phyloP scores from a whole-genome alignment of 2,329 filamentous ascomycete genomes.

The Fusarium sp. region DNA sequence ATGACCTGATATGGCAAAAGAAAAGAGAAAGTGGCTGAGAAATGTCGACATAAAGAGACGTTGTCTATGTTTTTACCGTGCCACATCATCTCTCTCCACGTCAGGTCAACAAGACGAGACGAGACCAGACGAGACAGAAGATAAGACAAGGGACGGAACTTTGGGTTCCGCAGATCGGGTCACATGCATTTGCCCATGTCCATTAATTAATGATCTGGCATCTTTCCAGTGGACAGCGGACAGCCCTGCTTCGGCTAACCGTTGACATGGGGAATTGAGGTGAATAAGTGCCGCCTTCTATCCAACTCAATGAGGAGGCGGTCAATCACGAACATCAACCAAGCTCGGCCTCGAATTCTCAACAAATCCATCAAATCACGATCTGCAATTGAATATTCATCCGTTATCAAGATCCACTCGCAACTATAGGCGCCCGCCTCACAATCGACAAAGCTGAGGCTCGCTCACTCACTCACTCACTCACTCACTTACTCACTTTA shows the following conservation, averaged over 20 bases:
- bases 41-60: constrained; percentile 20
- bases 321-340: constrained; percentile 18
- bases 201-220: constrained; percentile 39
- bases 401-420: constrained; percentile 38
- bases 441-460: constrained; percentile 41
- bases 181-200: constrained; percentile 48
- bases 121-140: neutral
- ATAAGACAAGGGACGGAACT: constrained; percentile 13
- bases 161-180: constrained; percentile 43
- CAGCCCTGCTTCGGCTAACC: constrained; percentile 36
- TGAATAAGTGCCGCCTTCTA: constrained; percentile 26
- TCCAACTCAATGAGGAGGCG: constrained; percentile 15
- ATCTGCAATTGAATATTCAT: constrained; percentile 16
- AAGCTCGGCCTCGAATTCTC: constrained; percentile 24
- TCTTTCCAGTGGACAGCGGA: constrained; percentile 39
- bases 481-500: neutral
- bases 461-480: neutral
- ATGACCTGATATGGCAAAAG: constrained; percentile 8
- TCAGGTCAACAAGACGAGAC: constrained; percentile 11
- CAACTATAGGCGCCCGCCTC: constrained; percentile 36
- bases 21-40: constrained; percentile 15
- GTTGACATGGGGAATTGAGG: constrained; percentile 26
- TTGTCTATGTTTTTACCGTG: constrained; percentile 22
- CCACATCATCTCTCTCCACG: constrained; percentile 36
- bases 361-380: constrained; percentile 11